Conservation (phyloP, 2,329 filamentous ascomycete species). For the Rutstroemia sp. region DNA sequence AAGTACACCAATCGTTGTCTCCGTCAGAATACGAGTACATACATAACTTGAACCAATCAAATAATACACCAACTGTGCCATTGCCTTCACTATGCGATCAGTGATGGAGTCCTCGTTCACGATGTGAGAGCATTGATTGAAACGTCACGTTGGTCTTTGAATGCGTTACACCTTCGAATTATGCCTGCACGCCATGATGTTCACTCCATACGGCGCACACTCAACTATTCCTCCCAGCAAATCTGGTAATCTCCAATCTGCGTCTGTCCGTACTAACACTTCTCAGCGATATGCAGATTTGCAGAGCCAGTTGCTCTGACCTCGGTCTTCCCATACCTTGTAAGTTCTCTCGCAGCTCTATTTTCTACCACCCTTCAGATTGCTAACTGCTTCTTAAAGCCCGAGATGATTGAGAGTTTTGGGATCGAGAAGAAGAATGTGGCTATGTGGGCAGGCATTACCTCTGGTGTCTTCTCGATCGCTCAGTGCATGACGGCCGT, state of each 20-base stretch:
- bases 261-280: neutral
- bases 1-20: neutral
- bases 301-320: constrained; percentile 69
- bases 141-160: neutral
- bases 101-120: too few relatives aligned
- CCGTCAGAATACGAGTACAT: neutral
- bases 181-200: too few relatives aligned
- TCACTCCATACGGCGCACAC: neutral
- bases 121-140: too few relatives aligned
- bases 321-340: constrained; percentile 35
- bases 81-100: too few relatives aligned
- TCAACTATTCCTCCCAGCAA: neutral
- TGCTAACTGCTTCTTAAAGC: constrained; percentile 39
- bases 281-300: constrained; percentile 65
- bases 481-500: constrained; percentile 66
- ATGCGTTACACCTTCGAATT: neutral
- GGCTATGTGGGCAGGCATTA: constrained; percentile 73
- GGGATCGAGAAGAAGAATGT: constrained; percentile 63
- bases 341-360: constrained; percentile 21
- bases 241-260: neutral
- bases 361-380: neutral
- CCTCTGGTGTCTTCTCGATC: constrained; percentile 64
- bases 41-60: neutral
- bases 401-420: constrained; percentile 79
- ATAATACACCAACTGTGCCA: neutral